Evolutionary conservation across 805 yeast genomes (phyloP).

Genomic region (Teunomyces lycoperdinae): DNA sequence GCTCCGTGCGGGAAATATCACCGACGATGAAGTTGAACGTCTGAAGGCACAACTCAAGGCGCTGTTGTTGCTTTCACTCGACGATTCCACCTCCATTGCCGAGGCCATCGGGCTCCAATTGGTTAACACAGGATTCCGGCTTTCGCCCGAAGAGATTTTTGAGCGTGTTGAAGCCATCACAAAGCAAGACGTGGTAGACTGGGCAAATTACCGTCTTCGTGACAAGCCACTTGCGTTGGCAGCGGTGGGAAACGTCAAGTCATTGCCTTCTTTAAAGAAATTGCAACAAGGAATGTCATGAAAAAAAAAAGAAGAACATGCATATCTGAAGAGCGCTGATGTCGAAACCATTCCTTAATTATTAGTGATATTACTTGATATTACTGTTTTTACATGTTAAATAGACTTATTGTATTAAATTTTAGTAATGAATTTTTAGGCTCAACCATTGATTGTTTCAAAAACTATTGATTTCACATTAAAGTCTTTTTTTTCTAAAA

Average conservation of each 20-base stretch:
- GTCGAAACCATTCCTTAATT: too few relatives aligned
- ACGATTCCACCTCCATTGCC: constrained; percentile 93
- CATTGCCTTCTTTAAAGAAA: constrained; percentile 66
- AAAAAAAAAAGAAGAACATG: too few relatives aligned
- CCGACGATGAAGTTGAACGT: constrained; percentile 84
- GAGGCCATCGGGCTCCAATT: constrained; percentile 98
- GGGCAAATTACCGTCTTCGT: constrained; percentile 82
- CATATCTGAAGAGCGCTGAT: too few relatives aligned
- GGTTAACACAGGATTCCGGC: constrained; percentile 84
- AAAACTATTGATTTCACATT: too few relatives aligned
- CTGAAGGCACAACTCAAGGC: constrained; percentile 96
- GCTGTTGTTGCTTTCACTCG: constrained; percentile 80
- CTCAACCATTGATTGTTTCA: too few relatives aligned
- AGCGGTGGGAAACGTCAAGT: constrained; percentile 79
- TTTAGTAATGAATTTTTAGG: too few relatives aligned
- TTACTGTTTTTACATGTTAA: too few relatives aligned
- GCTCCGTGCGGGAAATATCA: constrained; percentile 69
- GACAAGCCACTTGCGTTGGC: constrained; percentile 84
- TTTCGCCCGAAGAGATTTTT: constrained; percentile 72
- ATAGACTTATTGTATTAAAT: too few relatives aligned
- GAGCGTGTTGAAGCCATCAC: constrained; percentile 74
- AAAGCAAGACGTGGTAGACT: constrained; percentile 72
- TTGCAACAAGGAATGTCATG: constrained; percentile 40
- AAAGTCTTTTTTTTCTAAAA: too few relatives aligned
- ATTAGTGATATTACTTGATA: too few relatives aligned